Conservation (phyloP, 768 basidiomycete genomes). For the Leccinum boreale region DNA sequence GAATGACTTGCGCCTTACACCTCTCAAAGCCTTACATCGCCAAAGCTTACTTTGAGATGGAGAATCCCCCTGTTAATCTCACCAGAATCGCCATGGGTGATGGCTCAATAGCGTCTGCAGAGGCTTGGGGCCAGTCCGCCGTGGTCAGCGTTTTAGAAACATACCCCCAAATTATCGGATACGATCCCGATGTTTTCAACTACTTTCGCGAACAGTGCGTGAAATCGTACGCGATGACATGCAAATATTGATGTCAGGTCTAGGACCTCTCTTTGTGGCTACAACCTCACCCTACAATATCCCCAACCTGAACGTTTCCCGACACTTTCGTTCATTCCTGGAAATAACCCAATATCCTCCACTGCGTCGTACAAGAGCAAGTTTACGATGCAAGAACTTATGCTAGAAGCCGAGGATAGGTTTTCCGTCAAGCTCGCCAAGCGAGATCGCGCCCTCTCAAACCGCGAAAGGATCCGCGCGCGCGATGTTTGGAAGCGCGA, state of each 20-base stretch:
- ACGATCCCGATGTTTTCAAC: conserved; percentile 60
- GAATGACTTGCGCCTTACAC: not conserved
- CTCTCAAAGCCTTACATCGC: conserved; percentile 64
- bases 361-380: conserved; percentile 13
- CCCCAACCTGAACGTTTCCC: conserved; percentile 58
- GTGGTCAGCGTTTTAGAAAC: conserved; percentile 64
- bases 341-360: conserved; percentile 6
- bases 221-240: not conserved
- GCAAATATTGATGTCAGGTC: not conserved
- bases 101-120: conserved; percentile 51
- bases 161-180: conserved; percentile 73
- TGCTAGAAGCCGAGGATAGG: conserved; percentile 19
- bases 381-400: conserved; percentile 19
- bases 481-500: conserved; percentile 41
- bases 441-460: conserved; percentile 18
- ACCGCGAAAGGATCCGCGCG: conserved; percentile 26
- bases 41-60: conserved; percentile 63
- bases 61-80: conserved; percentile 64
- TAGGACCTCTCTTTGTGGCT: conserved; percentile 61
- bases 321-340: conserved; percentile 17
- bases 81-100: conserved; percentile 71
- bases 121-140: conserved; percentile 51
- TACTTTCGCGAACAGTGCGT: conserved; percentile 70
- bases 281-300: conserved; percentile 65
- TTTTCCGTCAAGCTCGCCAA: conserved; percentile 22